Evolutionary conservation across 2,329 filamentous ascomycete genomes (phyloP), one percentile per base, ranked within the genome.

Genomic region (Clonostachys rhizophaga): DNA sequence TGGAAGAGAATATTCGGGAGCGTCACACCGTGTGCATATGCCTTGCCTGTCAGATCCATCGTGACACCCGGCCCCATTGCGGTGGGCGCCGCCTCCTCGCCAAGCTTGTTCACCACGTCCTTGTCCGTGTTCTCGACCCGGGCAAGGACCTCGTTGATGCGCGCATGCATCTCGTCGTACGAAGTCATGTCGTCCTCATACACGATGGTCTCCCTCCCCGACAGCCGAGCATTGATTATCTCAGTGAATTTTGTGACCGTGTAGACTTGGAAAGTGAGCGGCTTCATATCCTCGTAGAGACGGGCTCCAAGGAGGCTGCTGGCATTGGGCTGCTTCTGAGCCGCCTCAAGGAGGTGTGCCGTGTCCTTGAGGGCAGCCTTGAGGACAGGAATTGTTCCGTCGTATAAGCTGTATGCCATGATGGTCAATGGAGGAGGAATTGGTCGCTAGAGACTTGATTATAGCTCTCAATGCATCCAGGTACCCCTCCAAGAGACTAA

Each of bases 1-100:
- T 86, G 83, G 58, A 86, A 86, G 62, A 70, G 81, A 52, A 83
- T 69, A 54, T 84, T 82, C 10, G 81, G 79, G 24, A 81, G 50
- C 14, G 13, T 24, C 42, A 34, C 11, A 18, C 13, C 16, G 18
- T 17, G 16, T 33, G 17, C 36, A 3, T 67, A 69, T 57, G 69
- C 76, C 2, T 61, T 59, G 42, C 62, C 55, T n/a, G 36, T 8
- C 14, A 39, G 14, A n/a, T 39, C 36, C 36, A 39, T 39, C 42
- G 56, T 44, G 11, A 56, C 58, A 36, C 51, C 52, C 10, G 62
- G 46, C 10, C 54, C 49, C 51, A 54, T 55, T 16, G 49, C 45
- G 10, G 58, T 56, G 8, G 54, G 46, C 14, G 58, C 49, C 13
- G 53, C 51, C 30, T 56, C 49, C 17, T 64, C 60, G 36, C 54